Evolutionary conservation across 2,329 filamentous ascomycete genomes (phyloP).

Genomic region (Hansfordia pulvinata): DNA sequence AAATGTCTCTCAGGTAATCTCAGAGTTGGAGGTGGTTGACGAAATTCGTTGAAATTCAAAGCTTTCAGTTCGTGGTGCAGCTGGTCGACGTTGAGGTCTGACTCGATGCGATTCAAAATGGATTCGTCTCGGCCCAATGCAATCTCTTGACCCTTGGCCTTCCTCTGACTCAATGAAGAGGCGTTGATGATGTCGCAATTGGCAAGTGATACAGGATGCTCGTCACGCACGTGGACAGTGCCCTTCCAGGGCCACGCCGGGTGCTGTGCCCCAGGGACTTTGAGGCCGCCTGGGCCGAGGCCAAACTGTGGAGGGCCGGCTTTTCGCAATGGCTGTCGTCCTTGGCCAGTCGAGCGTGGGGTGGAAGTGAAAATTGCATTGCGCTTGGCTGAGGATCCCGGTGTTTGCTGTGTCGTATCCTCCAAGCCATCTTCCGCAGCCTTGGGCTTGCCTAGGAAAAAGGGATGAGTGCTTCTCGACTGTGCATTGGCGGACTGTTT

Average conservation of each 20-base stretch:
- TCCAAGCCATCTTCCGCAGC: no score
- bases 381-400: constrained; percentile 17
- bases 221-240: constrained; percentile 48
- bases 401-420: constrained; percentile 9
- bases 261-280: constrained; percentile 51
- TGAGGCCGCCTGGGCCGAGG: constrained; percentile 30
- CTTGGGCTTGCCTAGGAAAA: constrained; percentile 47
- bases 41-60: constrained; percentile 24
- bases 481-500: constrained; percentile 9
- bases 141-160: constrained; percentile 35
- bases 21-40: constrained; percentile 31
- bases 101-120: constrained; percentile 20
- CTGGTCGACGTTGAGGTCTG: constrained; percentile 24
- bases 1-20: constrained; percentile 42
- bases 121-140: constrained; percentile 26
- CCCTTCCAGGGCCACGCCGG: constrained; percentile 60
- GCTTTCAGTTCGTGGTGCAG: constrained; percentile 18
- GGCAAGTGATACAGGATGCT: no score
- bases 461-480: constrained; percentile 37
- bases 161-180: constrained; percentile 17
- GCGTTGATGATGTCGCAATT: background rate
- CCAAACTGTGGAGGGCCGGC: constrained; percentile 28
- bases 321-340: constrained; percentile 15
- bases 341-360: constrained; percentile 34
- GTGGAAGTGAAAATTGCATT: constrained; percentile 35